Conservation (phyloP, 768 basidiomycete genomes). For the Auriculariales sp. region DNA sequence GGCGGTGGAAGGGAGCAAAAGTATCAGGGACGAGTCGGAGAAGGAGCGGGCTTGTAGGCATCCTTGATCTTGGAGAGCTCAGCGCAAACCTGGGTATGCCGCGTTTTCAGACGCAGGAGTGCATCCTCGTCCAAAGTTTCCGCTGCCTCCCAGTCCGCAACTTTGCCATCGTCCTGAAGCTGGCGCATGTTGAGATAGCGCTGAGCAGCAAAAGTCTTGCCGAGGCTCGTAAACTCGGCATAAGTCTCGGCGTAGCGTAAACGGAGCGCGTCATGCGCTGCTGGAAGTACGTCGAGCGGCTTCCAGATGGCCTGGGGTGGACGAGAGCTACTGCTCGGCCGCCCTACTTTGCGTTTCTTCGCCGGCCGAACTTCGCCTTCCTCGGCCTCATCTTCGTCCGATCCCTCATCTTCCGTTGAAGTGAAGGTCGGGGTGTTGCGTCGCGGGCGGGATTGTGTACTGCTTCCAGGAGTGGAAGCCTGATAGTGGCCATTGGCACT, state of each 20-base stretch:
- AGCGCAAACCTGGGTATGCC: neutral
- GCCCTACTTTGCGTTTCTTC: neutral
- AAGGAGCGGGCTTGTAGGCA: too few relatives aligned
- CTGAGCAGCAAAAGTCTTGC: constrained; percentile 32
- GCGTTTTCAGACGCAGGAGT: neutral
- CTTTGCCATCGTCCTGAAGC: neutral
- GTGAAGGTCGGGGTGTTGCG: constrained; percentile 51
- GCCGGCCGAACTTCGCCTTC: constrained; percentile 7
- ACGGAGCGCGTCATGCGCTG: constrained; percentile 38
- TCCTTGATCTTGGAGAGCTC: neutral
- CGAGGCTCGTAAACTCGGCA: constrained; percentile 31
- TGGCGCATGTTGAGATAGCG: neutral
- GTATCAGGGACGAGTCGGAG: too few relatives aligned
- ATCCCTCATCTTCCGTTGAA: constrained; percentile 45
- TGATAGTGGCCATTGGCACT: constrained; percentile 4
- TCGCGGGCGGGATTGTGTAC: constrained; percentile 24
- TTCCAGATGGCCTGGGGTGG: constrained; percentile 15
- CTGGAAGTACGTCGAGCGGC: constrained; percentile 22
- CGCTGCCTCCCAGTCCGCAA: neutral
- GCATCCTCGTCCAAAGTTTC: neutral
- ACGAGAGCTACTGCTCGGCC: constrained; percentile 1
- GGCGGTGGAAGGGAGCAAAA: too few relatives aligned
- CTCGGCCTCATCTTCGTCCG: constrained; percentile 13
- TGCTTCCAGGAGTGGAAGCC: neutral
- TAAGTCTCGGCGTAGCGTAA: constrained; percentile 38